Percentiles rank a stretch among this genome's conserved stretches.
Conservation (phyloP, 1,284 basidiomycete species). For the Peniophora sp. region DNA sequence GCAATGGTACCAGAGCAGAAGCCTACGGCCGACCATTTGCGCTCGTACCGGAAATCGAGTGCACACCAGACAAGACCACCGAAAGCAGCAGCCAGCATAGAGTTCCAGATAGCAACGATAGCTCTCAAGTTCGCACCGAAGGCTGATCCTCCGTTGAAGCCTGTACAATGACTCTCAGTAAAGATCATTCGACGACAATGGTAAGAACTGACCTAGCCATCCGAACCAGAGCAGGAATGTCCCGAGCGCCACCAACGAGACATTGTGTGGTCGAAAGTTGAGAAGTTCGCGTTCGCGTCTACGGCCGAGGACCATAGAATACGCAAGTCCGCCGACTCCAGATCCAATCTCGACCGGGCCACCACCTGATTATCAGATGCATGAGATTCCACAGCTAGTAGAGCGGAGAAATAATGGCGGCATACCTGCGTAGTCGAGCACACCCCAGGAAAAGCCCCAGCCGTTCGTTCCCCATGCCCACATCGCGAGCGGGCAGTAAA, state of each 20-base stretch:
- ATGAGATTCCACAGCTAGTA: conserved; percentile 6
- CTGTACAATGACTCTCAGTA: conserved; percentile 12
- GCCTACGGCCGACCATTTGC: conserved; percentile 82
- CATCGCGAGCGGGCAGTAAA: conserved; percentile 76
- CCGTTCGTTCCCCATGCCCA: conserved; percentile 77
- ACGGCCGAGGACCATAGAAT: conserved; percentile 76
- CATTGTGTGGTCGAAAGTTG: conserved; percentile 91
- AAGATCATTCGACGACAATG: too few relatives aligned
- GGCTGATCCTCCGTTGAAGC: conserved; percentile 70
- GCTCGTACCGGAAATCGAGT: conserved; percentile 78
- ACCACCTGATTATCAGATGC: conserved; percentile 50
- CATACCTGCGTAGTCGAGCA: conserved; percentile 75
- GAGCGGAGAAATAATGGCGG: neutral
- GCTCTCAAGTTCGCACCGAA: conserved; percentile 90
- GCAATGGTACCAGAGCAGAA: conserved; percentile 79
- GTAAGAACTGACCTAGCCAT: conserved; percentile 32
- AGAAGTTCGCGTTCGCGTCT: conserved; percentile 75
- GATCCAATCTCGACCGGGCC: conserved; percentile 92
- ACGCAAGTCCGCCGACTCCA: conserved; percentile 81
- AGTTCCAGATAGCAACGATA: conserved; percentile 82
- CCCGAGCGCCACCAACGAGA: conserved; percentile 83
- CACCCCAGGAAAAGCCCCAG: conserved; percentile 89
- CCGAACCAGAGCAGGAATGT: conserved; percentile 91
- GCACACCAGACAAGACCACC: conserved; percentile 87
- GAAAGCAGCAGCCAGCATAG: conserved; percentile 73